These are phyloP conservation scores for Suillus americanus DNA, from an alignment of 768 basidiomycete genomes.

Conservation along the genomic window DNA sequence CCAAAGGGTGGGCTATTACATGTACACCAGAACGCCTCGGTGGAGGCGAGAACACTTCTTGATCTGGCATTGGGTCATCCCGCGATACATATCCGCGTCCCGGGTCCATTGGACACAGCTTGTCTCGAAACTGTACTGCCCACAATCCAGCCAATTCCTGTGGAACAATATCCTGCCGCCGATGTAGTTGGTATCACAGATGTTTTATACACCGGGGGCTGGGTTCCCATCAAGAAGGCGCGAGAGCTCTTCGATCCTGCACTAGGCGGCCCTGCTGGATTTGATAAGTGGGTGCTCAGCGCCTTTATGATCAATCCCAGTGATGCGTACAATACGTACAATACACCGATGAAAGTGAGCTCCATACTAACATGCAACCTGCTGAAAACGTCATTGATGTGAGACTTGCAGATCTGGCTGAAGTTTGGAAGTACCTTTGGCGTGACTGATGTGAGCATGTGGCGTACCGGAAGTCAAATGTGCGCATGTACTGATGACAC, in stretches of 20 bases:
- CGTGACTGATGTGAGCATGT: conserved; percentile 24
- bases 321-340: conserved; percentile 43
- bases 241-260: conserved; percentile 32
- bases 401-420: conserved; percentile 19
- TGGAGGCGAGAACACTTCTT: conserved; percentile 36
- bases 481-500: conserved; percentile 21
- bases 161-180: conserved; percentile 15
- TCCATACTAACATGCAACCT: background rate
- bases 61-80: conserved; percentile 37
- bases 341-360: conserved; percentile 38
- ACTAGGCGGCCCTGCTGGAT: conserved; percentile 40
- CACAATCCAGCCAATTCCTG: conserved; percentile 35
- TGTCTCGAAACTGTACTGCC: conserved; percentile 30
- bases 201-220: conserved; percentile 29
- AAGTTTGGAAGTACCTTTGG: conserved; percentile 21
- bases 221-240: conserved; percentile 38
- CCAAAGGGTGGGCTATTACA: conserved; percentile 51
- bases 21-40: conserved; percentile 43
- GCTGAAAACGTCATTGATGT: background rate
- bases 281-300: conserved; percentile 42
- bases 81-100: conserved; percentile 37
- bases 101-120: conserved; percentile 19
- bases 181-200: conserved; percentile 26
- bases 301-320: conserved; percentile 41
- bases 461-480: conserved; percentile 16